phyloP scores from a whole-genome alignment of 2,329 filamentous ascomycete species.

The Stagonosporopsis cucurbitacearum region DNA sequence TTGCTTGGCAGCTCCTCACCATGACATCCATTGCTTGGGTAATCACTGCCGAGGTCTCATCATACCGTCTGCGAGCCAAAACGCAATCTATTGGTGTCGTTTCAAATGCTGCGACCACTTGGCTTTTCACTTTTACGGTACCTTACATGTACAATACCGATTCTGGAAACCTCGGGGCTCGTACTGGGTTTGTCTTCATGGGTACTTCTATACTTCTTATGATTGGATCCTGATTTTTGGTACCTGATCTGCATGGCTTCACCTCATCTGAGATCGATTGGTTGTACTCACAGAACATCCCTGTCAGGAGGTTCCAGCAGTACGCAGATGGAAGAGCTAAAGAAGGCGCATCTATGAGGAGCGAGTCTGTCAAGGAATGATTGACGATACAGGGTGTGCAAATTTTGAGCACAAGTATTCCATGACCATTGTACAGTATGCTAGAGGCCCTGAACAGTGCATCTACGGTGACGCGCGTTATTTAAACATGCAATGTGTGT shows the following conservation, averaged over 20 bases:
- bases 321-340: constrained; percentile 16
- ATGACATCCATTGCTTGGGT: constrained; percentile 13
- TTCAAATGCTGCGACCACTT: constrained; percentile 8
- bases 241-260: constrained; percentile 13
- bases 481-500: no score
- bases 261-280: constrained; percentile 11
- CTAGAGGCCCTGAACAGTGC: no score
- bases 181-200: constrained; percentile 51
- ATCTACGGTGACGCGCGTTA: no score
- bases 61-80: constrained; percentile 8
- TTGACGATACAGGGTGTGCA: no score
- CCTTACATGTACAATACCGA: constrained; percentile 54
- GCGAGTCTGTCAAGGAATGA: neutral
- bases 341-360: constrained; percentile 7
- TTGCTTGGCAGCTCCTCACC: constrained; percentile 16
- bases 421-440: no score
- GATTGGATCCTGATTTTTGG: constrained; percentile 11
- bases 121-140: constrained; percentile 38
- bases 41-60: constrained; percentile 9
- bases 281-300: constrained; percentile 12
- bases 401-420: neutral
- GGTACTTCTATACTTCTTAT: constrained; percentile 7
- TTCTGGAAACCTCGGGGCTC: constrained; percentile 48
- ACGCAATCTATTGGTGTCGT: constrained; percentile 10
- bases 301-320: constrained; percentile 8